These are phyloP conservation scores for Psilocybe cyanescens DNA, from an alignment of 768 basidiomycete species.

Conservation along the genomic window DNA sequence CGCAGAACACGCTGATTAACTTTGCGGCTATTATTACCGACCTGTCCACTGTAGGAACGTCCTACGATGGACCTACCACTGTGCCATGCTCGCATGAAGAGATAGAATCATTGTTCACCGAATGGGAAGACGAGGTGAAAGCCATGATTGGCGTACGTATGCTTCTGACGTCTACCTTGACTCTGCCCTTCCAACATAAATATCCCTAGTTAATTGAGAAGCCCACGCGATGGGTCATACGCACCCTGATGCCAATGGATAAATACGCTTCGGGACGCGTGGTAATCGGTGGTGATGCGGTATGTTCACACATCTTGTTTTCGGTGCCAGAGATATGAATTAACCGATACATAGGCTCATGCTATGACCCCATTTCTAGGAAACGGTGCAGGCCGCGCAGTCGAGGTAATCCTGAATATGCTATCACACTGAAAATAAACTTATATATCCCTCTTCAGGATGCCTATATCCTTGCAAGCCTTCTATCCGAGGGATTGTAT, in stretches of 20 bases:
- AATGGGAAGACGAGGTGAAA: slow-evolving; percentile 51
- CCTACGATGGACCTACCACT: slow-evolving; percentile 27
- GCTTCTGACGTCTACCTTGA: slow-evolving; percentile 4
- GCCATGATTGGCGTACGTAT: slow-evolving; percentile 43
- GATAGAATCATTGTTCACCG: slow-evolving; percentile 36
- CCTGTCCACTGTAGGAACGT: slow-evolving; percentile 34
- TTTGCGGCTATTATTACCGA: slow-evolving; percentile 44
- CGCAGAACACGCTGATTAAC: slow-evolving; percentile 50
- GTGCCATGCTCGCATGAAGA: slow-evolving; percentile 35
- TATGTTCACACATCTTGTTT: slow-evolving; percentile 6
- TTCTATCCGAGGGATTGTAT: slow-evolving; percentile 20
- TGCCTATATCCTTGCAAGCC: slow-evolving; percentile 37
- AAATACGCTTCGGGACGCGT: slow-evolving; percentile 43
- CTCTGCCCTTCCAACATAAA: not conserved
- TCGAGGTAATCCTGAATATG: slow-evolving; percentile 24
- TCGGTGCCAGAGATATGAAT: not conserved
- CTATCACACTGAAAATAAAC: no score
- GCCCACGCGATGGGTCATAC: slow-evolving; percentile 48
- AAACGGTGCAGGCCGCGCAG: slow-evolving; percentile 33
- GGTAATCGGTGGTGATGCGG: slow-evolving; percentile 54
- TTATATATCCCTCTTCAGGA: slow-evolving; percentile 27
- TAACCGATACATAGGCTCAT: slow-evolving; percentile 27
- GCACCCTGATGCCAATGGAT: slow-evolving; percentile 40
- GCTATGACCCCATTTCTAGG: slow-evolving; percentile 38
- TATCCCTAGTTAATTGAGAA: slow-evolving; percentile 34